phyloP scores from a whole-genome alignment of 2,329 filamentous ascomycete species.

The Neopestalotiopsis sp. region DNA sequence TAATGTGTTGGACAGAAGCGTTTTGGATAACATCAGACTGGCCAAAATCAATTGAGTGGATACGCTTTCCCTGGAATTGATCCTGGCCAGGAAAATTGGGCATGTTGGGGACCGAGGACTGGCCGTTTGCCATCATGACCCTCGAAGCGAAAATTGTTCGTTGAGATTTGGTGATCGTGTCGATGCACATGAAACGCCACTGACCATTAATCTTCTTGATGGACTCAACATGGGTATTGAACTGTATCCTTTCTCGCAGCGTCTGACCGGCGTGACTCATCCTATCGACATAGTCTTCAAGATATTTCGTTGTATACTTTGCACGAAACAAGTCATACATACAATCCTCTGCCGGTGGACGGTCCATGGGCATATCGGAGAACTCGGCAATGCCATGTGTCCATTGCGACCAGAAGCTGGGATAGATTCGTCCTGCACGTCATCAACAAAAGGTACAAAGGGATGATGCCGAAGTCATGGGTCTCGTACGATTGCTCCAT shows the following conservation, averaged over 20 bases:
- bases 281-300: conserved; percentile 24
- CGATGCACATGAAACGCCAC: conserved; percentile 27
- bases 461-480: too few species aligned
- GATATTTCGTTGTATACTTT: conserved; percentile 32
- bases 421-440: too few species aligned
- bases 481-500: too few species aligned
- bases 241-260: conserved; percentile 28
- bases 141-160: neutral
- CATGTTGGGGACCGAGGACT: conserved; percentile 22
- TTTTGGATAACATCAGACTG: conserved; percentile 29
- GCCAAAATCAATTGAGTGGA: conserved; percentile 41
- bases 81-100: conserved; percentile 34
- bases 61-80: conserved; percentile 31
- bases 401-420: too few species aligned
- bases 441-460: too few species aligned
- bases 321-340: conserved; percentile 32
- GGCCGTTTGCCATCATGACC: conserved; percentile 3
- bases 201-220: conserved; percentile 25
- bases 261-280: conserved; percentile 26
- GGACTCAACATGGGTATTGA: conserved; percentile 24
- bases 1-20: conserved; percentile 29
- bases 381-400: too few species aligned
- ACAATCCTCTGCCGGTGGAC: conserved; percentile 29
- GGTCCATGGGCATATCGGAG: conserved; percentile 25
- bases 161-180: neutral